Base-by-base conservation (phyloP, 208 protist genomes). In the Eutreptiella sp. region DNA sequence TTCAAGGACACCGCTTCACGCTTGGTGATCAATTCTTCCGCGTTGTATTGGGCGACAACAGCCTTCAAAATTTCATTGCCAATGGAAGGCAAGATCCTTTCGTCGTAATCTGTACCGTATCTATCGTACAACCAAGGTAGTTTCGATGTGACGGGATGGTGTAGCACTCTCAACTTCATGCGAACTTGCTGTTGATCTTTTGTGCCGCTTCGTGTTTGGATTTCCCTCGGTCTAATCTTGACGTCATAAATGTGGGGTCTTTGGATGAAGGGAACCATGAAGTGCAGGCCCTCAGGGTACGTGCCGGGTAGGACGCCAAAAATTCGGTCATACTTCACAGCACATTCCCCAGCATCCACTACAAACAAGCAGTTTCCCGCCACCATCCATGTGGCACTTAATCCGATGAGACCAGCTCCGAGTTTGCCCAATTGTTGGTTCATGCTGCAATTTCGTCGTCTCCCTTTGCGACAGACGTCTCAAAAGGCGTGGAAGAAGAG, bases 41-140 rank as follows among this genome's bases (percentile, higher is more conserved):
- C 96, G 78, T 98, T 97, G 76, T 98, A 98, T 79, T 96, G 92
- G 1, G 96, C 96, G 53, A 93, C 81, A n/a, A 91, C 85, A 43
- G 88, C 84, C 72, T 93, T 93, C 21, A 93, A 66, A 38, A 93
- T 90, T 57, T 93, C 85, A 65, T 93, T 93, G 77, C 87, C 94
- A 43, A 99, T 93, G 36, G 94, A 98, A 14, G 96, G 96, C 24
- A 99, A 78, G 32, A 99, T 94, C 52, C 94, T 84, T 76, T 99
- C 90, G 63, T 94, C 90, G 73, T 94, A 93, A 73, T 94, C 89
- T 47, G 85, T 64, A 16, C 89, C 87, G 54, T 91, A 88, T 35
- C 83, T 88, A 64, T 84, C 82, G 70, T 87, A 93, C 38, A 93
- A 75, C 55, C 87, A 77, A 19, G 85, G 83, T 0, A 93, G 78